Base-by-base conservation (phyloP, 768 basidiomycete species). In the Lepiota subincarnata region DNA sequence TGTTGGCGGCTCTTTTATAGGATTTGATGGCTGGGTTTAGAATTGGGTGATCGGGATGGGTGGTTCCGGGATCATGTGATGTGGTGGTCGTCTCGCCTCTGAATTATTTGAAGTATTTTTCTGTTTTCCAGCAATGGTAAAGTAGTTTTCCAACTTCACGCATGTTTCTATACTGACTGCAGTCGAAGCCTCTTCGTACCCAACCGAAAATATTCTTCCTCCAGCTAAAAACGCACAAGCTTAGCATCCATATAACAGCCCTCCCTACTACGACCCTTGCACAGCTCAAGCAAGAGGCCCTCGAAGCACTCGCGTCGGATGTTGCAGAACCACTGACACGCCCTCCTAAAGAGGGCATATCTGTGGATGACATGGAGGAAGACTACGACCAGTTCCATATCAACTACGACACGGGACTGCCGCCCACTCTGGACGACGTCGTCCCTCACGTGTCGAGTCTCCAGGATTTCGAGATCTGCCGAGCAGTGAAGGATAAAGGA, bases 211-310 rank as follows among this genome's bases (percentile, higher is more conserved):
- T 80, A 45, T 83, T 84, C 68, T 82, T 87, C 50, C 62, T 90
- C 14, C 73, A 82, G n/a, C 66, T 89, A 59, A 88, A 86, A 62
- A 85, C 87, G 0, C 86, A 89, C 71, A 87, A 81, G 58, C 69
- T 86, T 48, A 84, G 84, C 5, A 70, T 89, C 59, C 75, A 86
- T 60, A 68, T 85, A 57, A 80, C 82, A 6, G 52, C 77, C 8
- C 67, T 75, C 38, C 82, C 80, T 6, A 75, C 74, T 31, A 75
- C 76, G 7, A 80, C 79, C 4, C 71, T 91, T 62, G 73, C 68
- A 11, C 69, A 71, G n/a, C 59, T 89, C 38, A 90, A 90, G 63
- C 67, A 72, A 35, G 83, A 89, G 48, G 81, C 79, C 0, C 65
- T 89, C 1, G 77, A 78, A 0, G 87, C 87, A 6, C 73, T 91